Conservation (phyloP, 441 rosid genomes). For the Pelargonium fulgidum region DNA sequence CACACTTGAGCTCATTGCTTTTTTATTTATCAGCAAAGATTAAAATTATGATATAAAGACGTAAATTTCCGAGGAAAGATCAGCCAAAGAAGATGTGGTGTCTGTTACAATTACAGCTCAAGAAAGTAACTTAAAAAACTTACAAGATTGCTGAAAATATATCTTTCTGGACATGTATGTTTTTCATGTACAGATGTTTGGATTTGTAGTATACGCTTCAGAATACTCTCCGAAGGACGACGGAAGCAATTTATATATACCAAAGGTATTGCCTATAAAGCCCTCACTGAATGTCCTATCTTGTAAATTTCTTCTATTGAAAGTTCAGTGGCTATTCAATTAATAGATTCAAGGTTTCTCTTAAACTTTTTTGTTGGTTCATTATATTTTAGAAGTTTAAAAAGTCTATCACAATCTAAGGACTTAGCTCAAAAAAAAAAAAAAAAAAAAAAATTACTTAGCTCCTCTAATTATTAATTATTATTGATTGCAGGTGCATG, state of each 20-base stretch:
- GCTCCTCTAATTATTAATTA: not conserved
- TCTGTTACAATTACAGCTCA: no score
- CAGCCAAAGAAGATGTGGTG: no score
- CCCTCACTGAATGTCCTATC: not conserved
- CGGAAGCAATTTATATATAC: slow-evolving; percentile 50
- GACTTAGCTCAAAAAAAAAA: no score
- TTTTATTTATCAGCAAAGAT: no score
- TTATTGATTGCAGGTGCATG: slow-evolving; percentile 58
- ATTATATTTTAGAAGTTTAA: not conserved
- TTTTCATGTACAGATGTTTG: slow-evolving; percentile 60
- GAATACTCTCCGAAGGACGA: slow-evolving; percentile 38
- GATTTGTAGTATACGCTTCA: slow-evolving; percentile 65
- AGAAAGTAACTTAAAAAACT: not conserved
- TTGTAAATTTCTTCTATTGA: not conserved
- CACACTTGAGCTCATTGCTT: no score
- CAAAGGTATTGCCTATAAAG: slow-evolving; percentile 42
- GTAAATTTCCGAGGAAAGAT: no score
- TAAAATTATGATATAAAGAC: no score
- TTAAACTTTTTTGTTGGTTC: not conserved
- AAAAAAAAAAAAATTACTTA: no score
- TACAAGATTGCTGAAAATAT: slow-evolving; percentile 15
- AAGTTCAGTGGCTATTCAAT: not conserved
- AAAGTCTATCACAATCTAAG: slow-evolving; percentile 8
- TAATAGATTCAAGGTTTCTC: not conserved
- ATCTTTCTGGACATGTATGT: slow-evolving; percentile 15